Base-by-base conservation (phyloP, 208 protist genomes). In the Leishmania aethiopica region DNA sequence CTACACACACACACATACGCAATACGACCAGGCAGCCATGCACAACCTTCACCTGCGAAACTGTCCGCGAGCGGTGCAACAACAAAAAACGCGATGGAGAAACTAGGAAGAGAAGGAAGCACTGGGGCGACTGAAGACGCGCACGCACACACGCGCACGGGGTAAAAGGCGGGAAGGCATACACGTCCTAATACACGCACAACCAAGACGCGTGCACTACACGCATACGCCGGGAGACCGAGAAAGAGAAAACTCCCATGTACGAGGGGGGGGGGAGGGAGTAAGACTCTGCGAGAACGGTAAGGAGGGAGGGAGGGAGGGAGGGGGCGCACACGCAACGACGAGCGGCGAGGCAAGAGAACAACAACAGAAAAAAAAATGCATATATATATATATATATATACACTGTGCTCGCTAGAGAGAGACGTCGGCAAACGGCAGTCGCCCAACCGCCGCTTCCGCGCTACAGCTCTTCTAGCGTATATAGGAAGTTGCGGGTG, bases 401-500 rank as follows among this genome's bases (percentile, higher is more conserved):
- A 19, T 22, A 55, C 51, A 55, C 51, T 37, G 7, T 35, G 60
- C n/a, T 66, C n/a, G n/a, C 60, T n/a, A 40, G 62, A 32, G 3
- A 13, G 11, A 40, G 40, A 40, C 13, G 7, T 3, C 4, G 13
- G 32, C 11, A 32, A 67, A 40, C 5, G 4, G 8, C 62, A 32
- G 22, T 8, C n/a, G n/a, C 2, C n/a, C 60, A 66, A 19, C 25
- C n/a, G 60, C 60, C 60, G 11, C 60, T n/a, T 37, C 6, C 8
- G 60, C 10, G 10, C 60, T 92, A 97, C 73, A 97, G 78, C 78
- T 97, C 94, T 67, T 96, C 93, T 77, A 97, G 89, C 15, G 78
- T 91, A 77, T 97, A 97, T 51, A 96, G 79, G 81, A 97, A 97
- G 86, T 84, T 94, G 47, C 90, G 92, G 3, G 87, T 88, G 84